Evolutionary conservation across 2,329 filamentous ascomycete species (phyloP), one percentile per base, ranked within the genome.

Genomic region (Fusarium sp.): DNA sequence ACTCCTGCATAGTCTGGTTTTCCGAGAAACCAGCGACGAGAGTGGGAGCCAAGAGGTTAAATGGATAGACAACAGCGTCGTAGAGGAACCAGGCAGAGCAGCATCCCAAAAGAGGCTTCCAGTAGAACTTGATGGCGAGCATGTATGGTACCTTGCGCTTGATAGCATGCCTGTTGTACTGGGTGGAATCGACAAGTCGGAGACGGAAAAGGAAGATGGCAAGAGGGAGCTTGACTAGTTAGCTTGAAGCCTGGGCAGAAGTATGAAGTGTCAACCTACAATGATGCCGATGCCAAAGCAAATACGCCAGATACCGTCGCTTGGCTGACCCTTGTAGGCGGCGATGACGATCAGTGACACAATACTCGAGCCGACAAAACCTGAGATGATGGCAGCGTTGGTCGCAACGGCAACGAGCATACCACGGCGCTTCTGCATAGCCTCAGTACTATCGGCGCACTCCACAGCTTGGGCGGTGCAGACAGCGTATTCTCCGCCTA

Each of bases 71-170:
- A 61, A 84, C 81, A 33, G 79, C 82, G 67, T 82, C 81, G 74
- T 84, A 84, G 11, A 87, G 79, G 73, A 87, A 87, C 84, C 85
- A 87, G 54, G 86, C 85, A 9, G 84, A 81, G 59, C 81, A 85
- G 9, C 85, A 86, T 9, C 86, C 84, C 31, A 84, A 77, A 10
- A 88, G 75, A 2, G 81, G 77, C 70, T 81, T 84, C 85, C 86
- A 87, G 76, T 88, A 88, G 72, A 83, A 87, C 18, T 79, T 79
- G 9, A 85, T 36, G 6, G 86, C 80, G 0, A 88, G 78, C 1
- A 74, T 69, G 65, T 88, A 85, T 0, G 86, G 84, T 0, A 88
- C 82, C 7, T 76, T 75, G 18, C 73, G 77, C 70, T 87, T 85
- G 75, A 87, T 87, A 0, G 85, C 85, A 4, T 84, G 83, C 2